Conservation (phyloP, 2,329 filamentous ascomycete genomes). For the Pseudogymnoascus sp. region DNA sequence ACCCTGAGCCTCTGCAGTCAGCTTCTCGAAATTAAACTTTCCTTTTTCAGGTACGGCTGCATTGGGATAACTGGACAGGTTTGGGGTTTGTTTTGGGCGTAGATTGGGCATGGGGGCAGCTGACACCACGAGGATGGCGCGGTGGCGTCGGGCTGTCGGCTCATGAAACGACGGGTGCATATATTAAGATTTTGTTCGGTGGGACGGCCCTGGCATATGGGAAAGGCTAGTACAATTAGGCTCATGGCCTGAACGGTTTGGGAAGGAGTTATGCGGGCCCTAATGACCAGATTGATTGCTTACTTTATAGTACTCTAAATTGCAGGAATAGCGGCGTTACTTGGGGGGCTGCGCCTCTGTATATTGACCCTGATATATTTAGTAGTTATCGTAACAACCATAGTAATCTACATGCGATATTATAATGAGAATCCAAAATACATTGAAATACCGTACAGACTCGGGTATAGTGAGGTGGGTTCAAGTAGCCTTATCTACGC, state of each 20-base stretch:
- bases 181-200: conserved; percentile 1
- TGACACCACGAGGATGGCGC: not conserved
- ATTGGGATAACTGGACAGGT: not conserved
- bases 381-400: conserved; percentile 3
- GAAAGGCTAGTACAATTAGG: conserved; percentile 10
- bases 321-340: not conserved
- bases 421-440: not conserved
- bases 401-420: conserved; percentile 5
- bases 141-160: not conserved
- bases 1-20: not conserved
- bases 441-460: not conserved
- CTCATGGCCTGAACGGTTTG: conserved; percentile 7
- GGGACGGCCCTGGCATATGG: conserved; percentile 5
- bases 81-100: not conserved
- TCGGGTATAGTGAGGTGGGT: not conserved
- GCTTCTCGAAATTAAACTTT: not conserved
- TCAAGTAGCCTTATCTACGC: not conserved
- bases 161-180: conserved; percentile 7
- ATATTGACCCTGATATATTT: not conserved
- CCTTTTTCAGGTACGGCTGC: conserved; percentile 5
- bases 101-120: not conserved
- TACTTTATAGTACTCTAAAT: conserved; percentile 6
- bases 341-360: not conserved
- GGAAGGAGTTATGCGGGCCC: conserved; percentile 7
- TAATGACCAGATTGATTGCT: conserved; percentile 8